Evolutionary conservation across 208 protist species (phyloP).

Genomic region (Naegleria fowleri): DNA sequence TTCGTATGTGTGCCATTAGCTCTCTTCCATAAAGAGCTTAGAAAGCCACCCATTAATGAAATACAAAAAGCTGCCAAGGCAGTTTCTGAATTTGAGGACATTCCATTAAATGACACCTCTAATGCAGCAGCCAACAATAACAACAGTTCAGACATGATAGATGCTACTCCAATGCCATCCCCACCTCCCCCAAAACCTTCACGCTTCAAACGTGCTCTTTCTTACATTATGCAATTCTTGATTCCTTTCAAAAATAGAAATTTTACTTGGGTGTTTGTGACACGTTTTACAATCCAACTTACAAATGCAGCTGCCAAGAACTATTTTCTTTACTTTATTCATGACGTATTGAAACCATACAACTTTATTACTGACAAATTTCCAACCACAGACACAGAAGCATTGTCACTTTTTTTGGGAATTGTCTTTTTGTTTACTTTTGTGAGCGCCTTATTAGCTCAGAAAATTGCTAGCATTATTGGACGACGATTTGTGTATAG

Average conservation of each 20-base stretch:
- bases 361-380: neutral
- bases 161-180: neutral
- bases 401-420: neutral
- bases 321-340: neutral
- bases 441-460: neutral
- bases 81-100: neutral
- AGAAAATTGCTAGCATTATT: neutral
- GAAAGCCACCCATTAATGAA: neutral
- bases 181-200: neutral
- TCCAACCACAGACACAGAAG: neutral
- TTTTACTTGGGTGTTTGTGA: constrained; percentile 7
- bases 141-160: neutral
- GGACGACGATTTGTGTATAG: neutral
- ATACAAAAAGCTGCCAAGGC: neutral
- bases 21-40: neutral
- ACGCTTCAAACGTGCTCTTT: neutral
- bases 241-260: neutral
- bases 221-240: neutral
- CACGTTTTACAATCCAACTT: neutral
- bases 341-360: neutral
- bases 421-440: neutral
- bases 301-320: neutral
- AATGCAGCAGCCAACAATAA: too few species aligned
- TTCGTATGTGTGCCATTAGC: neutral
- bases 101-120: neutral